Conservation (phyloP, 1,139 yeast species). For the Wickerhamomyces sp. region DNA sequence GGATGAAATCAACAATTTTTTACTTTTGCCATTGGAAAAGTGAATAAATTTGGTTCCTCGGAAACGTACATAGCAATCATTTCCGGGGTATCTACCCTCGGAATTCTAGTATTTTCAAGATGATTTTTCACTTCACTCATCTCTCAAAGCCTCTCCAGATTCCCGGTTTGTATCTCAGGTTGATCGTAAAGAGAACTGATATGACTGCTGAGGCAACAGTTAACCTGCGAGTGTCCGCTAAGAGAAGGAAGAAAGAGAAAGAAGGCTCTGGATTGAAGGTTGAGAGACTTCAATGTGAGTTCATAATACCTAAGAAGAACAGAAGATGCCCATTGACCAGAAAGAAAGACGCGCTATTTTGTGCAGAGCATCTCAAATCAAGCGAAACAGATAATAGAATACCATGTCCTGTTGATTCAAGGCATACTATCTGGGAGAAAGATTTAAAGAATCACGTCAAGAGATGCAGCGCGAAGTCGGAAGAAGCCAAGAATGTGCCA, state of each 20-base stretch:
- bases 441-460: constrained; percentile 52
- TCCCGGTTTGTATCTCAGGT: too few relatives aligned
- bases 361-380: constrained; percentile 54
- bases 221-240: constrained; percentile 14
- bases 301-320: constrained; percentile 40
- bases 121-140: too few relatives aligned
- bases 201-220: not conserved
- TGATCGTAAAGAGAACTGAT: not conserved
- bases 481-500: constrained; percentile 35
- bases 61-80: too few relatives aligned
- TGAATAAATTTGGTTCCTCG: not conserved
- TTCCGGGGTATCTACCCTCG: not conserved
- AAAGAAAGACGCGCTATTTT: constrained; percentile 42
- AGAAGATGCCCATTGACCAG: constrained; percentile 61
- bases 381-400: constrained; percentile 40
- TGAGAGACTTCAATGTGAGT: constrained; percentile 40
- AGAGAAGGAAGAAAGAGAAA: constrained; percentile 12
- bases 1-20: not conserved
- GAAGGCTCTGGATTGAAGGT: constrained; percentile 5
- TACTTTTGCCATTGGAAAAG: not conserved
- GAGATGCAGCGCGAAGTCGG: constrained; percentile 47
- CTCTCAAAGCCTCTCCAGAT: too few relatives aligned
- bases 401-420: constrained; percentile 73
- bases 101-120: not conserved
- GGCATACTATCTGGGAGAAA: constrained; percentile 66